Percentiles rank a stretch among this genome's conserved stretches.
phyloP scores from a whole-genome alignment of 2,329 filamentous ascomycete genomes.

The Verticillium dahliae region DNA sequence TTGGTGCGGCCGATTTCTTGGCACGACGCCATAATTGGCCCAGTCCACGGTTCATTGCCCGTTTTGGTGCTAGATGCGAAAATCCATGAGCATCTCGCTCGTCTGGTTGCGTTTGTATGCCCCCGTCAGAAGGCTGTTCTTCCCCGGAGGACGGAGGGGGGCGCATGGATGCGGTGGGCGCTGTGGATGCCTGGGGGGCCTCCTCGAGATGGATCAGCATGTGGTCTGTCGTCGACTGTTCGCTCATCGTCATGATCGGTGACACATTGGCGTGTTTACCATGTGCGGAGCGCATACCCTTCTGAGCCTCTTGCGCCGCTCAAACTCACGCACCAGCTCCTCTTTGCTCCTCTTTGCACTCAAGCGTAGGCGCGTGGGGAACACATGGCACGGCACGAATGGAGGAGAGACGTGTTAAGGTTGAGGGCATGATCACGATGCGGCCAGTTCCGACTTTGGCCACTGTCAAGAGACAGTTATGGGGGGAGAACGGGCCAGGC shows the following conservation, averaged over 20 bases:
- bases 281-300: not conserved
- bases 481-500: not conserved
- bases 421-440: not conserved
- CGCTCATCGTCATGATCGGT: not conserved
- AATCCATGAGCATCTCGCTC: slow-evolving; percentile 1
- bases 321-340: not conserved
- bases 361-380: not conserved
- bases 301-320: not conserved
- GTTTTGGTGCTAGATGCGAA: slow-evolving; percentile 10
- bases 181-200: not conserved
- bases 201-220: not conserved
- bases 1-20: slow-evolving; percentile 8
- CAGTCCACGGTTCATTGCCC: slow-evolving; percentile 6
- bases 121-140: not conserved
- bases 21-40: slow-evolving; percentile 7
- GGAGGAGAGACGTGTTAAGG: not conserved
- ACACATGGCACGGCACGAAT: too few species aligned
- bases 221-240: not conserved
- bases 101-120: not conserved
- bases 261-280: not conserved
- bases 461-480: not conserved
- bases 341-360: not conserved
- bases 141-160: not conserved
- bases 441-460: not conserved
- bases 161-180: too few species aligned